These are phyloP conservation scores for Glycyrrhiza uralensis DNA, from an alignment of 306 rosid species.

Conservation along the genomic window DNA sequence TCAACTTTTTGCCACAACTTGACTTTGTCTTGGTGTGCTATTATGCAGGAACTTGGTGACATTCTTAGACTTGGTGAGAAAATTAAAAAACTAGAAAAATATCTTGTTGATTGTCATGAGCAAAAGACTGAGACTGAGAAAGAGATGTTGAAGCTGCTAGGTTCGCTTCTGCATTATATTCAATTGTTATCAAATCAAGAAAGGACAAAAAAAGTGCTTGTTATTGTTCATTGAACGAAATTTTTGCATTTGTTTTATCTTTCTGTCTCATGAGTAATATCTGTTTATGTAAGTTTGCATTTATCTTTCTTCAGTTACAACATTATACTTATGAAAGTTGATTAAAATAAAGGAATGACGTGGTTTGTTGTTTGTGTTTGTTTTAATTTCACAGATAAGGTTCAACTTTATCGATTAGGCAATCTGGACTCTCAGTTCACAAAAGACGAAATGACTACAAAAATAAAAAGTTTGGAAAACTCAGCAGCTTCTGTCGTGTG, in stretches of 20 bases:
- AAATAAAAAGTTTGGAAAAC: constrained; percentile 34
- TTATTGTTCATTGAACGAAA: not conserved
- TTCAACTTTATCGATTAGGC: not conserved
- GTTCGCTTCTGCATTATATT: constrained; percentile 23
- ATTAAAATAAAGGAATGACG: not conserved
- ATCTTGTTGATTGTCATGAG: not conserved
- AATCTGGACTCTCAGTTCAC: not conserved
- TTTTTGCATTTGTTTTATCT: not conserved
- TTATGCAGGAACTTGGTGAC: constrained; percentile 32
- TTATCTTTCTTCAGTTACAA: not conserved
- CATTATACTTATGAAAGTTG: not conserved
- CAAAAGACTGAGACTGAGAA: constrained; percentile 26
- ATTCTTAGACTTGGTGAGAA: not conserved
- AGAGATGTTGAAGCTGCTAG: constrained; percentile 33
- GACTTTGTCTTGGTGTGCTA: not conserved
- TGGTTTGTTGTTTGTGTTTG: not conserved
- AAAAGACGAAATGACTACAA: constrained; percentile 35
- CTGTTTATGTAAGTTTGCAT: not conserved
- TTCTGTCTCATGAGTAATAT: not conserved
- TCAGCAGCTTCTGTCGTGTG: constrained; percentile 43
- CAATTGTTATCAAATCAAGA: not conserved
- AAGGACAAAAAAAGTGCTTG: not conserved
- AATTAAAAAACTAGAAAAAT: constrained; percentile 16
- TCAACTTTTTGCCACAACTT: not conserved
- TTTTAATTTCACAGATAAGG: constrained; percentile 29